A percentile compares a stretch with the other conserved stretches of the same genome.
phyloP scores from a whole-genome alignment of 495 filamentous ascomycete species.

The Lasiosphaeria hispida region DNA sequence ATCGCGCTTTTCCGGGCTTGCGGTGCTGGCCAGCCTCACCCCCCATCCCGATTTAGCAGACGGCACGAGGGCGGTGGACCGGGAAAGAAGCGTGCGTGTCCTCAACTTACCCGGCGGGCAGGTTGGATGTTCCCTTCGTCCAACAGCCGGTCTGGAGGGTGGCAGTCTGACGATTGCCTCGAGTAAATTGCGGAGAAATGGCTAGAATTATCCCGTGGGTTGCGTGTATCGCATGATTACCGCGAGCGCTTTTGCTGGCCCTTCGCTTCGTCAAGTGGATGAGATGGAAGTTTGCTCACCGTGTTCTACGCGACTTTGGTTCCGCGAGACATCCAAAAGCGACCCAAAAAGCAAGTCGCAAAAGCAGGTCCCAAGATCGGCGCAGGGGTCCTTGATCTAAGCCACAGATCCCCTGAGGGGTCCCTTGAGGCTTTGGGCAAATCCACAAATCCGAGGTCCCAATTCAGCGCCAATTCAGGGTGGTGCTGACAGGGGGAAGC shows the following conservation, averaged over 20 bases:
- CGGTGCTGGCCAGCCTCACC: constrained; percentile 4
- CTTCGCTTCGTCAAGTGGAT: too few relatives aligned
- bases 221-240: too few relatives aligned
- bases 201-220: too few relatives aligned
- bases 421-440: constrained; percentile 2
- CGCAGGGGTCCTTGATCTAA: constrained; percentile 9
- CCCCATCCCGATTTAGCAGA: constrained; percentile 13
- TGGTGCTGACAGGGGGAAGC: constrained; percentile 6
- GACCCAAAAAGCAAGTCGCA: background rate
- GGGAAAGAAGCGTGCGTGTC: constrained; percentile 6
- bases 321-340: background rate
- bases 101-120: background rate
- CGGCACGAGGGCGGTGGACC: constrained; percentile 1
- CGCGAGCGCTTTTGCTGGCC: too few relatives aligned
- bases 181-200: too few relatives aligned
- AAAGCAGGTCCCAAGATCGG: constrained; percentile 1
- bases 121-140: background rate
- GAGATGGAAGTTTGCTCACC: too few relatives aligned
- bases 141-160: background rate
- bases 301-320: background rate
- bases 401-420: background rate
- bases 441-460: constrained; percentile 7
- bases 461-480: background rate
- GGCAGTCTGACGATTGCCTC: too few relatives aligned
- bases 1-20: constrained; percentile 4